Conservation (phyloP, 371 early-diverging fungal species). For the Smittium culicis region DNA sequence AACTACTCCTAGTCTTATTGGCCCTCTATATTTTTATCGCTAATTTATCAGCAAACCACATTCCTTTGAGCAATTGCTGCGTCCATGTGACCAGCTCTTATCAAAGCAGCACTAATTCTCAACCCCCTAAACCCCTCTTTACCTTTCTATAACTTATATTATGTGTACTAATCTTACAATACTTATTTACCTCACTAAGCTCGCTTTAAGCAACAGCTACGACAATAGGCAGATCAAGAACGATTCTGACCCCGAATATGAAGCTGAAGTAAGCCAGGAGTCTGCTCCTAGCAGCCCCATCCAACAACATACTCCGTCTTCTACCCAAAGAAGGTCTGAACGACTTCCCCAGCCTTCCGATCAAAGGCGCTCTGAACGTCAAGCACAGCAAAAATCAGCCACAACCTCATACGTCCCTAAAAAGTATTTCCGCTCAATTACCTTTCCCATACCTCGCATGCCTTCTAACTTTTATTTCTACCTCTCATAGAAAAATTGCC, state of each 20-base stretch:
- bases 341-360: too few relatives aligned
- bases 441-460: constrained; percentile 9
- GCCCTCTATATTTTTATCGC: too few relatives aligned
- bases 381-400: too few relatives aligned
- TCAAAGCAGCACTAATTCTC: too few relatives aligned
- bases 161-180: constrained; percentile 6
- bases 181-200: constrained; percentile 14
- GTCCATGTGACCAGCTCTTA: too few relatives aligned
- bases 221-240: constrained; percentile 24
- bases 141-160: constrained; percentile 9
- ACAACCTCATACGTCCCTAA: too few relatives aligned
- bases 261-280: constrained; percentile 16
- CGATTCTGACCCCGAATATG: constrained; percentile 15
- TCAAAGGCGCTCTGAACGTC: too few relatives aligned
- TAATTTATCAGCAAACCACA: too few relatives aligned
- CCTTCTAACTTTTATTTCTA: constrained; percentile 22
- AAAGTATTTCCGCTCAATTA: too few relatives aligned
- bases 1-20: too few relatives aligned
- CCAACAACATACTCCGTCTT: constrained; percentile 18
- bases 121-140: too few relatives aligned
- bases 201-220: constrained; percentile 38
- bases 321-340: constrained; percentile 11
- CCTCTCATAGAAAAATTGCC: constrained; percentile 16
- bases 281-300: constrained; percentile 14
- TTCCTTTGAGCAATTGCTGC: too few relatives aligned